Evolutionary conservation across 2,329 filamentous ascomycete species (phyloP), one percentile per base, ranked within the genome.

Genomic region (Pseudogymnoascus sp.): DNA sequence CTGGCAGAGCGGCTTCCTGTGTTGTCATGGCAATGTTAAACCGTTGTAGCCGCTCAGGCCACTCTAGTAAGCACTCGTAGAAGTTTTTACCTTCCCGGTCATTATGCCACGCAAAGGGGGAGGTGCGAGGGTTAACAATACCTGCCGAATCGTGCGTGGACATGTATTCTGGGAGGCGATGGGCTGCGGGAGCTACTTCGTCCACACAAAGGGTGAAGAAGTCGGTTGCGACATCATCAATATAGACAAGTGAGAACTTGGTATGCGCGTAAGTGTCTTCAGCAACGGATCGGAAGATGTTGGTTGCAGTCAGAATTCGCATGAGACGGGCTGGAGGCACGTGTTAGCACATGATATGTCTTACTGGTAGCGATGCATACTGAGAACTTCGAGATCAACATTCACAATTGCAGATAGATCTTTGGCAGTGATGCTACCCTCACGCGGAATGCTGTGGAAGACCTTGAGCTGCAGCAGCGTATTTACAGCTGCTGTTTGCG

Each of bases 241-340:
- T 62, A 53, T 72, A 72, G 5, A 67, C 71, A 11, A 72, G 63
- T 10, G 72, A 73, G 47, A 68, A 69, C 1, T 63, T 62, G 3
- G 70, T 73, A 59, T 74, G 72, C 4, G 67, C 64, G 61, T 71
- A 74, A 29, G 64, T 65, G 59, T 72, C 67, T n/a, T 69, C 68
- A 1, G 65, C 67, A 29, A 68, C 64, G 62, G 72, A 67, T 8
- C 68, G 65, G 38, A 72, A 68, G 29, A 74, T 72, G 62, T 71
- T 68, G 14, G 67, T 71, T 3, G 68, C 68, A n/a, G 68, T 71
- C 33, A 72, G 63, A 38, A 72, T 66, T 38, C 71, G 65, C 69
- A 74, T 71, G 50, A 70, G 65, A 16, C 70, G 69, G 16, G 64
- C 71, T 72, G 26, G 7, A 56, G 13, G 35, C 21, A 24, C 11